Conservation (phyloP, 352 stramenopile species). For the Aphanomyces astaci region DNA sequence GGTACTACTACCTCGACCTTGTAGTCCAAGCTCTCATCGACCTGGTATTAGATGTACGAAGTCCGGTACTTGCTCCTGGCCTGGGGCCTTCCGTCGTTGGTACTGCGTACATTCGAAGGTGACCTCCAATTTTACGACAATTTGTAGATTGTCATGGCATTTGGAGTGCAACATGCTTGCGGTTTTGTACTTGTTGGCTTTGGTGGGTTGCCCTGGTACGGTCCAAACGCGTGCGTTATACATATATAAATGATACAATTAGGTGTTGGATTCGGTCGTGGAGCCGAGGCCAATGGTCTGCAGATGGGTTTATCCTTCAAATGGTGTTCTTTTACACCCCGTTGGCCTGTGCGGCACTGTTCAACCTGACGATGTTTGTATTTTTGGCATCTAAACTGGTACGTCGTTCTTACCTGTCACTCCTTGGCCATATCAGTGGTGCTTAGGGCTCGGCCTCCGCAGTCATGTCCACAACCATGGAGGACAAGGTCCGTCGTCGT, state of each 20-base stretch:
- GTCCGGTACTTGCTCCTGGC: constrained; percentile 54
- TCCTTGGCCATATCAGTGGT: not conserved
- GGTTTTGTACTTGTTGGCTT: constrained; percentile 49
- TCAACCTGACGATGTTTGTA: constrained; percentile 59
- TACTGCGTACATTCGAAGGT: too few species aligned
- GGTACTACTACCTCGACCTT: too few species aligned
- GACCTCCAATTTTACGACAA: not conserved
- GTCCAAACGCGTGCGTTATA: too few species aligned
- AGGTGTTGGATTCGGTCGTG: constrained; percentile 65
- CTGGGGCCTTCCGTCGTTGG: constrained; percentile 48
- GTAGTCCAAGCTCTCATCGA: too few species aligned
- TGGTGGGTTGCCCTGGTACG: constrained; percentile 47
- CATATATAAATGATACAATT: too few species aligned
- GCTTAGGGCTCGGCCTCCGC: not conserved
- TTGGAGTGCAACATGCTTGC: constrained; percentile 36
- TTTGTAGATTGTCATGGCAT: constrained; percentile 39
- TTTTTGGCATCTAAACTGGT: constrained; percentile 53
- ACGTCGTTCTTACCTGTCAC: not conserved
- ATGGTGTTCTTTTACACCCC: constrained; percentile 54
- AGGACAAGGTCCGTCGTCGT: constrained; percentile 54
- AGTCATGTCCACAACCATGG: constrained; percentile 51
- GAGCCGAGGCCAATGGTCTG: constrained; percentile 47
- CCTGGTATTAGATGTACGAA: constrained; percentile 46
- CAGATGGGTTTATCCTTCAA: constrained; percentile 46
- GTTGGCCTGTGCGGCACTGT: constrained; percentile 38